Evolutionary conservation across 202 grass and related monocot species (phyloP), one percentile per base, ranked within the genome.

Genomic region (Bolboschoenoplectus hybrid): DNA sequence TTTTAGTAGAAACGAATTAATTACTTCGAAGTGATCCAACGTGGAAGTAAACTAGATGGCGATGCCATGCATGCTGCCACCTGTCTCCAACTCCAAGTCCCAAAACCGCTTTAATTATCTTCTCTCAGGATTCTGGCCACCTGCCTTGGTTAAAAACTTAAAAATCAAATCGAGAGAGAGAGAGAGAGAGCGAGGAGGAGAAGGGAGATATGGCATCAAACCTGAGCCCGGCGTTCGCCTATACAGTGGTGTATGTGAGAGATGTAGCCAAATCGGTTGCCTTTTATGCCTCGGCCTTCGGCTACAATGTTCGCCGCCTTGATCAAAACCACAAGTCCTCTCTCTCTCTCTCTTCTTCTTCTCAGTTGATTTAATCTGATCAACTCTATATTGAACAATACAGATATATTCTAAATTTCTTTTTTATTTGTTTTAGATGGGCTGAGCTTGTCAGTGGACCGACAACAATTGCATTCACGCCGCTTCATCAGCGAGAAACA

Each of bases 401-500:
- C 32, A 67, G 2, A 40, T 67, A 26, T 50, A 1, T 55, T 17
- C 56, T 4, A 56, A 56, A 12, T 74, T 50, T 39, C 9, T 6
- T 62, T 74, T 67, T 8, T 65, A 36, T 17, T n/a, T 26, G 26
- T 26, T 41, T 43, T 45, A 93, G 91, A 86, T 95, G 91, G 95
- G 95, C 88, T 60, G 90, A 94, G 91, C 85, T 98, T 77, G 90
- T 91, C 55, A 98, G 90, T 72, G 93, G 95, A 47, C 64, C 64
- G 73, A 95, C 93, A 78, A 94, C 95, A 14, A 91, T 95, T 71
- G 91, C 91, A 9, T 94, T 95, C 93, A 95, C 96, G 80, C 89
- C 91, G 51, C 81, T 81, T 63, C 96, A 91, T 84, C 96, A 98
- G 90, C 67, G 87, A 81, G 93, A 95, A 87, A 98, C 90, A 26